phyloP scores from a whole-genome alignment of 2,329 filamentous ascomycete genomes.

The Sporothrix brunneoviolacea region DNA sequence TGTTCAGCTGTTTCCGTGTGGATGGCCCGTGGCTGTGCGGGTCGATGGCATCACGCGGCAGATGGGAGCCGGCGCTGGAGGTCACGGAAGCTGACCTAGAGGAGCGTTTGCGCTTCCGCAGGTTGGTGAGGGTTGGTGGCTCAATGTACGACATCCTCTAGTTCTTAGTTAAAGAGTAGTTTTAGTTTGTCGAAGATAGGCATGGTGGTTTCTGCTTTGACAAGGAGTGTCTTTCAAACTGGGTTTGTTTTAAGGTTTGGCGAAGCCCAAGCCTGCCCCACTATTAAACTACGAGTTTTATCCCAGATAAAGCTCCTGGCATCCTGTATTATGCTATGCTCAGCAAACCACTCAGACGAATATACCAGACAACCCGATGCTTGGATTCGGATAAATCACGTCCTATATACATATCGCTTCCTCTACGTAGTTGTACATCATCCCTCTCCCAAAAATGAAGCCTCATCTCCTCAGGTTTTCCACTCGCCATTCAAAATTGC shows the following conservation, averaged over 20 bases:
- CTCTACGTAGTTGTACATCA: constrained; percentile 16
- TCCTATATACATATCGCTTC: constrained; percentile 15
- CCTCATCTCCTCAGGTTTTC: not conserved
- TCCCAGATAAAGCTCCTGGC: no score
- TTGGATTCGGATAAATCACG: not conserved
- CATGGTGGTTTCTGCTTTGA: no score
- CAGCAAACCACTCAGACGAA: no score
- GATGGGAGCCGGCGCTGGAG: constrained; percentile 18
- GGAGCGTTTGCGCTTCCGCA: constrained; percentile 31
- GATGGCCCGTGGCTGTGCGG: constrained; percentile 48
- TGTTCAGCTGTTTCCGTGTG: constrained; percentile 45
- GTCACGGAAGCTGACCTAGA: constrained; percentile 6
- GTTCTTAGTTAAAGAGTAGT: no score
- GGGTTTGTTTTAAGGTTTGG: not conserved
- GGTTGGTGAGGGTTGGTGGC: constrained; percentile 16
- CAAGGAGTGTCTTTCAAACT: no score
- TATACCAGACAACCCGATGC: not conserved
- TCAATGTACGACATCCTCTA: constrained; percentile 17
- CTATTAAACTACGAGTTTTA: not conserved
- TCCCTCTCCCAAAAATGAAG: not conserved
- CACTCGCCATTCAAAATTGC: not conserved
- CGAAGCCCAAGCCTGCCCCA: not conserved
- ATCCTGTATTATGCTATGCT: no score
- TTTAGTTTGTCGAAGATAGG: no score
- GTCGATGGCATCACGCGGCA: constrained; percentile 39